Conservation (phyloP, 495 filamentous ascomycete species). For the Clavariopsis aquatica region DNA sequence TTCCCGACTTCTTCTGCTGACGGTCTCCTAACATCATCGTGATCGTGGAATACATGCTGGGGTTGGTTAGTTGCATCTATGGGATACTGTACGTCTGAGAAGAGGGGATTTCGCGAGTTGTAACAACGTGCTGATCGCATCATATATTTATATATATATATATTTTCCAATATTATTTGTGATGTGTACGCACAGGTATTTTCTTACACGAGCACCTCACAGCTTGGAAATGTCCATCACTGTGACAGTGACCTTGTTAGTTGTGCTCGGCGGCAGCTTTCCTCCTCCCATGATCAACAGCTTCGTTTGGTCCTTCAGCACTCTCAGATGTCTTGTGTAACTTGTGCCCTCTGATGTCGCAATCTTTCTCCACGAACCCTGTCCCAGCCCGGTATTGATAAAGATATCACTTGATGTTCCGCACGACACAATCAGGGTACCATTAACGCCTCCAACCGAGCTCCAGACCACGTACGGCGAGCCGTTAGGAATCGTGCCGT, state of each 20-base stretch:
- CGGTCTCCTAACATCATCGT: neutral
- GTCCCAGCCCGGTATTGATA: slow-evolving; percentile 58
- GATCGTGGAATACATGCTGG: neutral
- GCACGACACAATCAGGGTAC: slow-evolving; percentile 54
- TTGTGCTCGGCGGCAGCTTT: slow-evolving; percentile 46
- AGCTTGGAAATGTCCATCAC: slow-evolving; percentile 42
- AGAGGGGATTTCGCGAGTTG: too few relatives aligned
- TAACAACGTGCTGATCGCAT: too few relatives aligned
- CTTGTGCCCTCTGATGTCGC: slow-evolving; percentile 50
- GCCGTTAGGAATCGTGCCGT: slow-evolving; percentile 54
- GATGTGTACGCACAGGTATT: neutral
- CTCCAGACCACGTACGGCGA: slow-evolving; percentile 46
- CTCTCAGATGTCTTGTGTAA: slow-evolving; percentile 56
- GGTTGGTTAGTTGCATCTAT: too few relatives aligned
- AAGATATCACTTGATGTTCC: slow-evolving; percentile 57
- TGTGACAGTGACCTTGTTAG: slow-evolving; percentile 49
- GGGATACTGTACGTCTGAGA: too few relatives aligned
- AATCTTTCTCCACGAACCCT: slow-evolving; percentile 57
- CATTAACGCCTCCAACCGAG: slow-evolving; percentile 40
- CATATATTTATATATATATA: too few relatives aligned
- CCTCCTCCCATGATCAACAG: slow-evolving; percentile 52
- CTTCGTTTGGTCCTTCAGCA: slow-evolving; percentile 40
- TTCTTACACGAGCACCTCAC: neutral
- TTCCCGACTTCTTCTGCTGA: slow-evolving; percentile 7
- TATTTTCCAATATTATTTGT: neutral